Percentiles rank a stretch among this genome's conserved stretches.
Conservation (phyloP, 208 protist genomes). For the Wallacemonas collosoma region DNA sequence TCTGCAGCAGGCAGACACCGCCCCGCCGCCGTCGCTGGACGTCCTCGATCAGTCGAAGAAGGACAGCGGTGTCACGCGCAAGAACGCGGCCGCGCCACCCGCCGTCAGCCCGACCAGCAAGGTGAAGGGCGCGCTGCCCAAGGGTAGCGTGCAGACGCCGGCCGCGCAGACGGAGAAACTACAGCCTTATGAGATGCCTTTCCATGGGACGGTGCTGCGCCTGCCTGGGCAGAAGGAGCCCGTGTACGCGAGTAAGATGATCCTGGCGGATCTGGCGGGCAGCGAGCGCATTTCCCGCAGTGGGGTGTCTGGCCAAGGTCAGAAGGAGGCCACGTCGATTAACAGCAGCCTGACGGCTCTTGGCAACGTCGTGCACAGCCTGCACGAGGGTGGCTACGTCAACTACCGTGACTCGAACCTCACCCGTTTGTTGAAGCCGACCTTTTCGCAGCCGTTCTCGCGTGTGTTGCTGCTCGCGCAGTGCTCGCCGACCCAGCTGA, state of each 20-base stretch:
- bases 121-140: slow-evolving; percentile 11
- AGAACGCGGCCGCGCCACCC: not conserved
- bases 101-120: not conserved
- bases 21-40: slow-evolving; percentile 58
- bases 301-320: slow-evolving; percentile 63
- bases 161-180: slow-evolving; percentile 29
- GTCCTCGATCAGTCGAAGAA: slow-evolving; percentile 52
- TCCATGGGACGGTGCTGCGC: slow-evolving; percentile 67
- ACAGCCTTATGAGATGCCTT: slow-evolving; percentile 66
- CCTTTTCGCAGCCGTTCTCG: slow-evolving; percentile 79
- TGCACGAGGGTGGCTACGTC: slow-evolving; percentile 83
- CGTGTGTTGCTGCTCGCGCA: slow-evolving; percentile 89
- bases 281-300: slow-evolving; percentile 82
- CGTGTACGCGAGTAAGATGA: slow-evolving; percentile 83
- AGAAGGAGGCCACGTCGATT: slow-evolving; percentile 88
- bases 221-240: slow-evolving; percentile 76
- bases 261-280: slow-evolving; percentile 93
- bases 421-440: slow-evolving; percentile 83
- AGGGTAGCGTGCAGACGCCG: slow-evolving; percentile 22
- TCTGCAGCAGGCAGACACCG: slow-evolving; percentile 75
- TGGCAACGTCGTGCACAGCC: slow-evolving; percentile 90
- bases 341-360: slow-evolving; percentile 93
- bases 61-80: slow-evolving; percentile 13
- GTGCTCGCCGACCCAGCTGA: slow-evolving; percentile 78
- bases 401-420: slow-evolving; percentile 91